These are phyloP conservation scores for Tetrapisispora fleetii DNA, from an alignment of 805 yeast species.

Conservation along the genomic window DNA sequence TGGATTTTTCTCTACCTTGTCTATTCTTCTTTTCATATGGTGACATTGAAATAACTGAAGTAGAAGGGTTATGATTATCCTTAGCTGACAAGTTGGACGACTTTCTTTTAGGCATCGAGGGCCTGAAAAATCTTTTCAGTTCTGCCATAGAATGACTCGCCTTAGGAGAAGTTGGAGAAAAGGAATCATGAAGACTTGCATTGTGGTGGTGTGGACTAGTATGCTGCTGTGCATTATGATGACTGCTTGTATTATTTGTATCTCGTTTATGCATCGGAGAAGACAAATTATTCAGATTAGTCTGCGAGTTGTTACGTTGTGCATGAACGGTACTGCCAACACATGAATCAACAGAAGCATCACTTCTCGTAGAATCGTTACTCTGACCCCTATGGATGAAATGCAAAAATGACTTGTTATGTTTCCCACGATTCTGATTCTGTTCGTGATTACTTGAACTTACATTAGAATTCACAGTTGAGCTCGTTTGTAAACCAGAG, in stretches of 20 bases:
- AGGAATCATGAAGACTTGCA: constrained; percentile 1
- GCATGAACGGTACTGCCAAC: constrained; percentile 5
- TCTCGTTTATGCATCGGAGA: not conserved
- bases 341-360: constrained; percentile 20
- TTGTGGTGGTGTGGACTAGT: not conserved
- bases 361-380: constrained; percentile 25
- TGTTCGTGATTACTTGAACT: constrained; percentile 2
- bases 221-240: constrained; percentile 1
- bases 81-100: constrained; percentile 4
- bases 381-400: constrained; percentile 26
- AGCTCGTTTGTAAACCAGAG: not conserved
- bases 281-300: not conserved
- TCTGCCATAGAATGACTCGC: constrained; percentile 50
- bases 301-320: constrained; percentile 3
- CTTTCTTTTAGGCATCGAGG: constrained; percentile 26
- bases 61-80: constrained; percentile 6
- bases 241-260: not conserved
- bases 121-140: constrained; percentile 62
- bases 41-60: constrained; percentile 6
- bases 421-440: constrained; percentile 10
- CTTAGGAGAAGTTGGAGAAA: constrained; percentile 21
- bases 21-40: not conserved
- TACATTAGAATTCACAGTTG: not conserved
- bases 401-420: constrained; percentile 23
- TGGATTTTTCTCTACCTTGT: constrained; percentile 7